phyloP scores from a whole-genome alignment of 1,284 basidiomycete genomes.

The Cerrena zonata region DNA sequence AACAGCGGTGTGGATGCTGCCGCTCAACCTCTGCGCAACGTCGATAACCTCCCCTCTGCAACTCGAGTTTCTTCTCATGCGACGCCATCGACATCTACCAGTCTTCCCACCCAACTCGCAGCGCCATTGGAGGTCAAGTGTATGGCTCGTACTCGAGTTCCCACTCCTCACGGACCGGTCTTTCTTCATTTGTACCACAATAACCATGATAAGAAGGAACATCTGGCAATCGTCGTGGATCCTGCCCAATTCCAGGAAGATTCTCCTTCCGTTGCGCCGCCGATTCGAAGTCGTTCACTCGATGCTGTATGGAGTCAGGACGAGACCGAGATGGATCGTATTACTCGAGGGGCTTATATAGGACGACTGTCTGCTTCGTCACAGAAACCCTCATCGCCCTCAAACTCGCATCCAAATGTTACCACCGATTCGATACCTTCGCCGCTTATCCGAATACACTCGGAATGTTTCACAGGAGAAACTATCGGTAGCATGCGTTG shows the following conservation, averaged over 20 bases:
- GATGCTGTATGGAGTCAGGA: constrained; percentile 81
- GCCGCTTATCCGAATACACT: constrained; percentile 92
- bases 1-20: constrained; percentile 12
- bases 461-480: constrained; percentile 98
- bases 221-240: constrained; percentile 95
- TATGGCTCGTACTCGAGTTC: constrained; percentile 94
- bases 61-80: constrained; percentile 4
- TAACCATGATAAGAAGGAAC: constrained; percentile 86
- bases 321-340: constrained; percentile 91
- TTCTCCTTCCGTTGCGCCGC: constrained; percentile 34
- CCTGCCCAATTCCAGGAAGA: constrained; percentile 64
- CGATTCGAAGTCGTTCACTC: constrained; percentile 77
- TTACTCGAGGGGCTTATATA: constrained; percentile 90
- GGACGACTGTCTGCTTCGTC: constrained; percentile 68
- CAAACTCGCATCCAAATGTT: constrained; percentile 21
- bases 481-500: constrained; percentile 98
- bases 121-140: constrained; percentile 64
- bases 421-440: constrained; percentile 44
- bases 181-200: constrained; percentile 96
- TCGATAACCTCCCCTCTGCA: constrained; percentile 23
- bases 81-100: constrained; percentile 3
- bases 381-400: constrained; percentile 48
- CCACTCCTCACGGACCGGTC: constrained; percentile 89
- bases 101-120: not conserved
- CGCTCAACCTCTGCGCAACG: constrained; percentile 16